Evolutionary conservation across 2,329 filamentous ascomycete species (phyloP).

Genomic region (Penicillium brasilianum): DNA sequence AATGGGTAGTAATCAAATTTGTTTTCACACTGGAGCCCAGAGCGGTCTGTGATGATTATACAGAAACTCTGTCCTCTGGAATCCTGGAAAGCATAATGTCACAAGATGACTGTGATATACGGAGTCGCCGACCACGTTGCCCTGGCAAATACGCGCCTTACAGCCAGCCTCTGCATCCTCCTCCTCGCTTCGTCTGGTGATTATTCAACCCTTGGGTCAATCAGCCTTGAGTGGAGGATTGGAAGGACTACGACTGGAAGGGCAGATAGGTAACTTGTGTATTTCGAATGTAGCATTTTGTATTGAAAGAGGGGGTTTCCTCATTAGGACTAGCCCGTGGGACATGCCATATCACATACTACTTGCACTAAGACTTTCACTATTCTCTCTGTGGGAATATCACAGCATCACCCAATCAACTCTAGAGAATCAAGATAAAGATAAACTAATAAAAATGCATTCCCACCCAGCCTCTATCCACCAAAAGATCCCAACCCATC

Average conservation of each 20-base stretch:
- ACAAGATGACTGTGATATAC: background rate
- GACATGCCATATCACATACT: too few species aligned
- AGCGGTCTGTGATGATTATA: background rate
- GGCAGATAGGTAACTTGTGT: too few species aligned
- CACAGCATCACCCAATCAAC: too few species aligned
- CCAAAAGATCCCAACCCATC: too few species aligned
- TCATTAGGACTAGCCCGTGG: too few species aligned
- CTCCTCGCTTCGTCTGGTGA: background rate
- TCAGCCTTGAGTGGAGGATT: background rate
- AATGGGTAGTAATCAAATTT: background rate
- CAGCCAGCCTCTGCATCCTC: constrained; percentile 4
- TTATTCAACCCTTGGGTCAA: background rate
- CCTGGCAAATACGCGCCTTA: constrained; percentile 1
- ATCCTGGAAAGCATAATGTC: background rate
- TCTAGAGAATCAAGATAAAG: too few species aligned
- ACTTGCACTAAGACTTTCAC: too few species aligned
- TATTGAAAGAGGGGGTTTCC: too few species aligned
- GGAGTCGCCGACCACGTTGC: constrained; percentile 1
- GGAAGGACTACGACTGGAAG: too few species aligned
- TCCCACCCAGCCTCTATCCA: background rate
- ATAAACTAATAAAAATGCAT: too few species aligned
- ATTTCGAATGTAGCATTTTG: too few species aligned
- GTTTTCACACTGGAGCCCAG: background rate
- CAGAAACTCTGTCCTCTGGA: background rate
- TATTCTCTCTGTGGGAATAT: too few species aligned